These are phyloP conservation scores for Scheffersomyces illinoinensis DNA, from an alignment of 1,139 yeast species.

Conservation along the genomic window DNA sequence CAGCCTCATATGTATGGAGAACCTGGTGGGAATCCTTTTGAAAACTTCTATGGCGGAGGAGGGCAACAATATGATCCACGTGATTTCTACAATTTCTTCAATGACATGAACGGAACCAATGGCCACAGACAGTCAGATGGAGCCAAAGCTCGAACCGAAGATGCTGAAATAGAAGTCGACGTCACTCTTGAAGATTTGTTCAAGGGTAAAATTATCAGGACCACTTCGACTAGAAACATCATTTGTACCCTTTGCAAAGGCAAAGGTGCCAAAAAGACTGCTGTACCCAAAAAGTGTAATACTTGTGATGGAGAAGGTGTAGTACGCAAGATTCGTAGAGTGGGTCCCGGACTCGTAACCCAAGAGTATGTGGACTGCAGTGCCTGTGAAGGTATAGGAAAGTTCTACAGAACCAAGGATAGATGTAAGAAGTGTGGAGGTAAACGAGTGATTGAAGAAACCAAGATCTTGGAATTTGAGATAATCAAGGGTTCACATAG, in stretches of 20 bases:
- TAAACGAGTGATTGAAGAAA: constrained; percentile 58
- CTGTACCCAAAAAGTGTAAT: constrained; percentile 58
- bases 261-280: constrained; percentile 65
- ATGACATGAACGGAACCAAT: constrained; percentile 39
- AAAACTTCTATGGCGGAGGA: constrained; percentile 31
- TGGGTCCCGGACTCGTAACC: constrained; percentile 77
- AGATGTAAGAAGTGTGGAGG: constrained; percentile 80
- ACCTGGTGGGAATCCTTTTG: constrained; percentile 41
- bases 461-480: constrained; percentile 75
- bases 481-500: constrained; percentile 69
- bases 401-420: constrained; percentile 62
- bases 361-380: constrained; percentile 65
- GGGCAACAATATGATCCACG: constrained; percentile 52
- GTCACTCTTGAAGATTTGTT: constrained; percentile 76
- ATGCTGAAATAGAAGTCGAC: constrained; percentile 63
- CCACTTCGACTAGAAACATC: constrained; percentile 71
- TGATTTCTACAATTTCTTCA: constrained; percentile 74
- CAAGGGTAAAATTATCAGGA: constrained; percentile 78
- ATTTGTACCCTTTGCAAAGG: constrained; percentile 76
- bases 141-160: constrained; percentile 48
- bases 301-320: constrained; percentile 76
- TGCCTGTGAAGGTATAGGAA: constrained; percentile 74
- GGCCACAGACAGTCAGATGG: constrained; percentile 12
- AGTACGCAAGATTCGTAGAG: constrained; percentile 58
- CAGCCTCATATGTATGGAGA: constrained; percentile 9